Conservation (phyloP, 345 rosid genomes). For the Citrus cavaleriei region DNA sequence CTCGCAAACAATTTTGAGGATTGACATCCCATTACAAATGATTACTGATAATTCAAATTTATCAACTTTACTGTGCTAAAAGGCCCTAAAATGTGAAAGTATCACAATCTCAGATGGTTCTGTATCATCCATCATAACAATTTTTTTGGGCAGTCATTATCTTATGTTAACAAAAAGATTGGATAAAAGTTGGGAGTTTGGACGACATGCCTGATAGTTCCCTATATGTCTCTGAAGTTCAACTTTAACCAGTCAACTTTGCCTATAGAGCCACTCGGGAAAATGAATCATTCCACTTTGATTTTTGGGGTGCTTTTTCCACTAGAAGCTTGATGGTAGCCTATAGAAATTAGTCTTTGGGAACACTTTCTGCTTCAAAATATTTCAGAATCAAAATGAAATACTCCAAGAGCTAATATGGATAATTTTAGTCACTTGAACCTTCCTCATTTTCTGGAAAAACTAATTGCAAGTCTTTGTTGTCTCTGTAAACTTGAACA, state of each 20-base stretch:
- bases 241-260: background rate
- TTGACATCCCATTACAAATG: background rate
- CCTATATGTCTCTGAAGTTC: background rate
- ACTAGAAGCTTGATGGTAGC: background rate
- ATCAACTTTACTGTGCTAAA: background rate
- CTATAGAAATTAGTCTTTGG: background rate
- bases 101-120: background rate
- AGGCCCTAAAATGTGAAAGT: background rate
- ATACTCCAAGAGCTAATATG: background rate
- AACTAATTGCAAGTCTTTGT: slow-evolving; percentile 65
- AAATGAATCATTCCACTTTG: background rate
- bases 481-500: slow-evolving; percentile 92
- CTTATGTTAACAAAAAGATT: background rate
- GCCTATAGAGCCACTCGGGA: background rate
- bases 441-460: slow-evolving; percentile 57
- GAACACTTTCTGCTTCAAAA: background rate
- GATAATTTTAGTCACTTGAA: slow-evolving; percentile 19
- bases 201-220: background rate
- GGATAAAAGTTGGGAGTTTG: background rate
- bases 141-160: background rate
- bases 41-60: background rate
- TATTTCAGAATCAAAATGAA: background rate
- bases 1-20: background rate
- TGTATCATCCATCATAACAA: background rate
- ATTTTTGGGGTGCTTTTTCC: too few relatives aligned